phyloP scores from a whole-genome alignment of 805 yeast species.

The Tetrapisispora pingtungensis region DNA sequence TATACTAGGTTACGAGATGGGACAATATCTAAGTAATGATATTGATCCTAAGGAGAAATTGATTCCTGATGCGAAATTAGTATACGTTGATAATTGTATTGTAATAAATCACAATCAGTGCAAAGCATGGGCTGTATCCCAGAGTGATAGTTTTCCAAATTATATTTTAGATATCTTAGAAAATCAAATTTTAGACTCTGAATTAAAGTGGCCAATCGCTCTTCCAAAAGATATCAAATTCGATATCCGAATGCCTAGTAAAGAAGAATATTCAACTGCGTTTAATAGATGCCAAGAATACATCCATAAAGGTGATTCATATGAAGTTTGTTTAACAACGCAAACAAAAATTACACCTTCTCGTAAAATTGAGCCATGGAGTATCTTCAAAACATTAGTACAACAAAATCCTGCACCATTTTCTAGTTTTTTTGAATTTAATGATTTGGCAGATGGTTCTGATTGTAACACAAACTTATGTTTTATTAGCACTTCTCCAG shows the following conservation, averaged over 20 bases:
- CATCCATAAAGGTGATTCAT: slow-evolving; percentile 76
- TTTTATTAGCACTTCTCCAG: slow-evolving; percentile 86
- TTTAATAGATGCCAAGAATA: slow-evolving; percentile 57
- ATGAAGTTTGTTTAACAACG: slow-evolving; percentile 84
- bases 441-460: slow-evolving; percentile 22
- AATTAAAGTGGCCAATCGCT: slow-evolving; percentile 10
- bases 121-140: slow-evolving; percentile 43
- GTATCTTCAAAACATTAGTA: slow-evolving; percentile 62
- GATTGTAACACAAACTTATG: slow-evolving; percentile 41
- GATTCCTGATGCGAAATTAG: slow-evolving; percentile 67
- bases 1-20: slow-evolving; percentile 79
- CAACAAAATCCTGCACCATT: slow-evolving; percentile 85
- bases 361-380: slow-evolving; percentile 52
- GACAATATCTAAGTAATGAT: slow-evolving; percentile 37
- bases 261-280: slow-evolving; percentile 41
- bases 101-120: slow-evolving; percentile 40
- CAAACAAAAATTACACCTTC: slow-evolving; percentile 54
- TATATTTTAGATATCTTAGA: background rate
- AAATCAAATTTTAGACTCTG: background rate
- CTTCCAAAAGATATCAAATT: slow-evolving; percentile 20
- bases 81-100: slow-evolving; percentile 57
- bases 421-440: slow-evolving; percentile 65
- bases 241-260: slow-evolving; percentile 40
- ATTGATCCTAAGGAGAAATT: slow-evolving; percentile 19
- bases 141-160: slow-evolving; percentile 32